Evolutionary conservation across 2,329 filamentous ascomycete species (phyloP), one percentile per base, ranked within the genome.

Genomic region (Fusarium decemcellulare): DNA sequence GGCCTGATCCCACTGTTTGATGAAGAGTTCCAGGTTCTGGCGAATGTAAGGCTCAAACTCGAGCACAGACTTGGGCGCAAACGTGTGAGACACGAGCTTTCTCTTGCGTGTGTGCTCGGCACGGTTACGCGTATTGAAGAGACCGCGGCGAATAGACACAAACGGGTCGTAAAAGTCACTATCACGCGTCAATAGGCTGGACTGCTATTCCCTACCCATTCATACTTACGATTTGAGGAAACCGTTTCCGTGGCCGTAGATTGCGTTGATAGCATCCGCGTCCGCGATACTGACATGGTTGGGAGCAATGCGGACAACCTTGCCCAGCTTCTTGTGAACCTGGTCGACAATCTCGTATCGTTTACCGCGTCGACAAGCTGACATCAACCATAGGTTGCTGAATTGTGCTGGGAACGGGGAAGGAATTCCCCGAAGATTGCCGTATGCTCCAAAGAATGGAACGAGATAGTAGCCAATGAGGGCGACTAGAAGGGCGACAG

Each of bases 1-100:
- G 83, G 10, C 95, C 79, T 18, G 82, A 76, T 93, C 92, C 90
- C 93, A 94, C 76, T 94, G 90, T 68, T 83, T 83, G 27, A 92
- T 89, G 61, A 97, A 92, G n/a, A 90, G 81, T 65, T 92, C 89
- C 7, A 97, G 86, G 77, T 97, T 97, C 71, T 87, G 83, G 76
- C 93, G 91, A 72, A 97, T 95, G 80, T 95, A 97, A 53, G 94
- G 92, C 83, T 97, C 94, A 76, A 97, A 97, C 77, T 97, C 91
- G 54, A 87, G 85, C 50, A 97, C 87, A 11, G 89, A 93, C 81
- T 95, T 97, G 63, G 91, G 87, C 23, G 91, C 93, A 82, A 97
- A 97, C n/a, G 93, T 97, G 80, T 97, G 93, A 2, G 93, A 90
- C 42, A 97, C 89, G 1, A 93, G 91, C 87, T 97, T 97, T 76